Base-by-base conservation (phyloP, 768 basidiomycete genomes). In the Filobasidium floriforme region DNA sequence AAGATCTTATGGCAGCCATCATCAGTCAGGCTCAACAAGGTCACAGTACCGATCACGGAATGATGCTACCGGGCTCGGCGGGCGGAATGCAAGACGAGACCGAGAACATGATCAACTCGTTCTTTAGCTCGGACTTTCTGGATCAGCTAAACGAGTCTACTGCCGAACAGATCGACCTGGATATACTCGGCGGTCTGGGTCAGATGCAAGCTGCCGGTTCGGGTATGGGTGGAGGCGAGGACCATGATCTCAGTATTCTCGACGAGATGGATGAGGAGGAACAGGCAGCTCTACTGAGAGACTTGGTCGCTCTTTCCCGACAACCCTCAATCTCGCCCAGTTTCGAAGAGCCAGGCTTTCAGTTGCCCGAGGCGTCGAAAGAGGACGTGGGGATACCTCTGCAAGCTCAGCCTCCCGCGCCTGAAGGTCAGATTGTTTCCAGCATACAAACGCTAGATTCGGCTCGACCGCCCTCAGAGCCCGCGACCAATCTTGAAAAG, bases 51-150 rank as follows among this genome's bases (percentile, higher is more conserved):
- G 24, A 22, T 24, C 18, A 57, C 2, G 54, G 29, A 4, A 1
- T 22, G 14, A 4, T 28, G 26, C 5, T 14, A 32, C 5, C 18
- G 15, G 54, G 54, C 7, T 37, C 32, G 32, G 9, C 32, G 32
- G 14, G 46, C 18, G 46, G 18, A 49, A 15, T 49, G 29, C 29
- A 22, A 32, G 54, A 57, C 26, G 54, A 15, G 15, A 32, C 54
- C 12, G 54, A 57, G 54, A 57, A 24, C 29, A 57, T 57, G 54
- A 57, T 57, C 54, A 57, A 57, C 24, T 57, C 54, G 54, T 26
- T 57, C 14, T 57, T 57, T 24, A 57, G 54, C 54, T 57, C 54
- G 24, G 54, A 57, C 26, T 57, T 57, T 57, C n/a, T 57, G 22
- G 54, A 57, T 15, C 54, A 57, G 26, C 54, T 57, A 5, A 57